phyloP scores from a whole-genome alignment of 2,329 filamentous ascomycete genomes.

The Microascus cirrosus region DNA sequence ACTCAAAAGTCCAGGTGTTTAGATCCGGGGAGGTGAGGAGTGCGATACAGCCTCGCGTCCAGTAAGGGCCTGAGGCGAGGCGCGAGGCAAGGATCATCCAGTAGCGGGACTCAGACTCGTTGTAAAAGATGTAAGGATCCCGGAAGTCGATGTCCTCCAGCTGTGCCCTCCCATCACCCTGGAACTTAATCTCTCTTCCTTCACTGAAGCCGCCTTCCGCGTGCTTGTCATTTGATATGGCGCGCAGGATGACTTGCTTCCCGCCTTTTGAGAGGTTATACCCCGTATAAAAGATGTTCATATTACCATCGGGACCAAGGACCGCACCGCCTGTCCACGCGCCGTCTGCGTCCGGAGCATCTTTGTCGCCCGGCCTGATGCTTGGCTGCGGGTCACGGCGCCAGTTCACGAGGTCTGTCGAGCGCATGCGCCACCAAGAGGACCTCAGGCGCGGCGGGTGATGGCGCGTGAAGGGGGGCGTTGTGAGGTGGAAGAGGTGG shows the following conservation, averaged over 20 bases:
- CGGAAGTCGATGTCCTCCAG: slow-evolving; percentile 23
- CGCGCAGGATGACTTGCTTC: slow-evolving; percentile 19
- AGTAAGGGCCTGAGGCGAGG: slow-evolving; percentile 18
- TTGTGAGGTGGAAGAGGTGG: slow-evolving; percentile 22
- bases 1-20: slow-evolving; percentile 16
- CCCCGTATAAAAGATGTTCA: slow-evolving; percentile 25
- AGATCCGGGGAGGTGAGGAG: slow-evolving; percentile 21
- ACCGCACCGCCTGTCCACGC: slow-evolving; percentile 22
- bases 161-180: slow-evolving; percentile 10
- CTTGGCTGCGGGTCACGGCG: slow-evolving; percentile 13
- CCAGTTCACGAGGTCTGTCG: slow-evolving; percentile 18
- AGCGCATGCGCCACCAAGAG: slow-evolving; percentile 18
- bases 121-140: slow-evolving; percentile 22
- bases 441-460: slow-evolving; percentile 19
- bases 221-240: slow-evolving; percentile 13
- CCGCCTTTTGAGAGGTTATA: slow-evolving; percentile 18
- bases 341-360: slow-evolving; percentile 18
- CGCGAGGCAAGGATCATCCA: slow-evolving; percentile 25
- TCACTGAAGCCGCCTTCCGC: slow-evolving; percentile 15
- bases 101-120: slow-evolving; percentile 15
- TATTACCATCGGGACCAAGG: slow-evolving; percentile 16
- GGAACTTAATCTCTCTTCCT: slow-evolving; percentile 11
- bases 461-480: slow-evolving; percentile 18
- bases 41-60: slow-evolving; percentile 23
- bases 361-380: slow-evolving; percentile 12